Percentiles rank a stretch among this genome's conserved stretches.
Conservation (phyloP, 2,329 filamentous ascomycete genomes). For the Apiospora pterosperma region DNA sequence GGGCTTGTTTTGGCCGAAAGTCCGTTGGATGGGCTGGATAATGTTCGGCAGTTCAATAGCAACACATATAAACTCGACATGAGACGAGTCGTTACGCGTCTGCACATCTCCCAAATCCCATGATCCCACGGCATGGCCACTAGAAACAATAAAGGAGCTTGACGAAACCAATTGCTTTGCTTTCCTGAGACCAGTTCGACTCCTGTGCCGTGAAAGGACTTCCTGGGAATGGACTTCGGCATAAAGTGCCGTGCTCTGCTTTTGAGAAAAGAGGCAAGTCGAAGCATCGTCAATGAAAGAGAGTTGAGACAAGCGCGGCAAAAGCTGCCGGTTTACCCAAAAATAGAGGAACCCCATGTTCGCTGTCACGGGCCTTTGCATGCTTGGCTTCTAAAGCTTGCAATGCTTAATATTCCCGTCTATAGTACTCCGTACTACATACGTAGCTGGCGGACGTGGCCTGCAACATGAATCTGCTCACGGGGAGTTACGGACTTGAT, state of each 20-base stretch:
- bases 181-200: not conserved
- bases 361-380: not conserved
- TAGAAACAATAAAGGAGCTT: not conserved
- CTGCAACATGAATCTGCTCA: constrained; percentile 2
- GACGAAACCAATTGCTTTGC: not conserved
- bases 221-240: not conserved
- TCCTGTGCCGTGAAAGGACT: not conserved
- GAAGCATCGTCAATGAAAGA: not conserved
- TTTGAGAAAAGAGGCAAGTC: not conserved
- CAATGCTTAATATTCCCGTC: not conserved
- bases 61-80: not conserved
- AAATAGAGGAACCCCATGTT: not conserved
- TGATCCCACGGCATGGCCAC: not conserved
- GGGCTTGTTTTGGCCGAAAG: not conserved
- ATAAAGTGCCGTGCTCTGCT: not conserved
- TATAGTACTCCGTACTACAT: too few species aligned
- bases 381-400: not conserved
- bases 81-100: not conserved
- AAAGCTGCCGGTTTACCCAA: not conserved
- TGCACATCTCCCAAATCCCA: not conserved
- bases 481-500: not conserved
- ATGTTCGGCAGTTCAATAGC: not conserved
- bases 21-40: not conserved
- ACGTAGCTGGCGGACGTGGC: not conserved
- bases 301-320: not conserved